Percentiles rank a stretch among this genome's conserved stretches.
These are phyloP conservation scores for Ceriops tagal DNA, from an alignment of 345 rosid species.

Conservation along the genomic window DNA sequence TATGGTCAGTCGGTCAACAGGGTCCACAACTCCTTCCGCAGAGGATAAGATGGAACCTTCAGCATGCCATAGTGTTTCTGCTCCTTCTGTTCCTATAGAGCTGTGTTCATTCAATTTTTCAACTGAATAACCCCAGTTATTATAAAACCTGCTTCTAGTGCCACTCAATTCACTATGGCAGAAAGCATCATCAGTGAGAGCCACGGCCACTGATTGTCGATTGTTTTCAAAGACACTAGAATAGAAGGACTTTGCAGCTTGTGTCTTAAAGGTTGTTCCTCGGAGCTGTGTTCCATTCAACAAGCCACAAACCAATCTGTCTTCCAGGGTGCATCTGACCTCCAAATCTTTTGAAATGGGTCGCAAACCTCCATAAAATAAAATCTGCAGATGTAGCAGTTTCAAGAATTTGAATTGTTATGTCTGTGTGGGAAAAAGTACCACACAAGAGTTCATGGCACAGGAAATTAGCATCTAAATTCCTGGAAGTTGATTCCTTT, in stretches of 20 bases:
- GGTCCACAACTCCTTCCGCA: constrained; percentile 32
- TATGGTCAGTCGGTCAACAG: constrained; percentile 35
- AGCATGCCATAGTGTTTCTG: constrained; percentile 41
- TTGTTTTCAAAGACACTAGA: constrained; percentile 34
- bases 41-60: constrained; percentile 36
- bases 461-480: neutral
- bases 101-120: constrained; percentile 21
- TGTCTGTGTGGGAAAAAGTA: neutral
- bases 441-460: neutral
- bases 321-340: constrained; percentile 40
- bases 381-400: constrained; percentile 40
- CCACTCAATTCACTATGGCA: constrained; percentile 30
- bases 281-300: constrained; percentile 35
- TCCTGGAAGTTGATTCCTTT: neutral
- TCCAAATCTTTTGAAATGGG: constrained; percentile 43
- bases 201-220: constrained; percentile 22
- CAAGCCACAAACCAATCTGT: constrained; percentile 34
- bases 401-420: constrained; percentile 9
- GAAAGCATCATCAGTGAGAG: constrained; percentile 21
- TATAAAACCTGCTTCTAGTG: constrained; percentile 33
- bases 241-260: constrained; percentile 50
- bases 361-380: constrained; percentile 46
- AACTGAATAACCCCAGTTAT: constrained; percentile 36
- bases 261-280: constrained; percentile 33
- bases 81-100: constrained; percentile 22